Evolutionary conservation across 129 eudicot genomes (phyloP).

Genomic region (Chrysanthemum seticuspe): DNA sequence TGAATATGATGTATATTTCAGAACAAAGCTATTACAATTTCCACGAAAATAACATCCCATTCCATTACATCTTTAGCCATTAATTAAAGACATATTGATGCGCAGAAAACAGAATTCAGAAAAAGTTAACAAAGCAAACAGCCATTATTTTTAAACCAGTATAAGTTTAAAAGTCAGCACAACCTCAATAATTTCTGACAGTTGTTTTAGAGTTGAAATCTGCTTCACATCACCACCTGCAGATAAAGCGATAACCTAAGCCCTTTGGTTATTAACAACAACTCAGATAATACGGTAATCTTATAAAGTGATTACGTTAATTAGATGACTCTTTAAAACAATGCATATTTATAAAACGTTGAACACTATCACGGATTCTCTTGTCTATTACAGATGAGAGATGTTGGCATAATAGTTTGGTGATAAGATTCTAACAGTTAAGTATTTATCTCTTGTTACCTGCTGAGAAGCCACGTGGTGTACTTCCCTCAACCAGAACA

Average conservation of each 20-base stretch:
- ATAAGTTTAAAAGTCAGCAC: constrained; percentile 1
- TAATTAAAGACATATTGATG: neutral
- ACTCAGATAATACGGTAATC: neutral
- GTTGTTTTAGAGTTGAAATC: constrained; percentile 41
- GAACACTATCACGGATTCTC: too few species aligned
- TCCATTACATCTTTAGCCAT: constrained; percentile 9
- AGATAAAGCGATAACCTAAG: constrained; percentile 41
- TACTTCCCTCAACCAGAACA: constrained; percentile 79
- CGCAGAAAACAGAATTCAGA: neutral
- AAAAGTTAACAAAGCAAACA: neutral
- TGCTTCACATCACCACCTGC: constrained; percentile 95
- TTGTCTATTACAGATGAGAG: too few species aligned
- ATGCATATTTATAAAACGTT: neutral
- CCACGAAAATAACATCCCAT: constrained; percentile 8
- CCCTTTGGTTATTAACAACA: constrained; percentile 38
- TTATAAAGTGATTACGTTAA: neutral
- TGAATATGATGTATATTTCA: neutral
- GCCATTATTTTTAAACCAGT: neutral
- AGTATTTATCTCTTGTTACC: constrained; percentile 33
- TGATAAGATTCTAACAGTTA: too few species aligned
- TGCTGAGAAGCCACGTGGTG: constrained; percentile 91
- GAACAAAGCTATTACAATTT: neutral
- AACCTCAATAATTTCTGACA: constrained; percentile 72
- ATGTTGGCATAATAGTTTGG: too few species aligned
- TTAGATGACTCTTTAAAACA: neutral